These are phyloP conservation scores for Cladosporium sp. DNA, from an alignment of 2,329 filamentous ascomycete genomes.

Conservation along the genomic window DNA sequence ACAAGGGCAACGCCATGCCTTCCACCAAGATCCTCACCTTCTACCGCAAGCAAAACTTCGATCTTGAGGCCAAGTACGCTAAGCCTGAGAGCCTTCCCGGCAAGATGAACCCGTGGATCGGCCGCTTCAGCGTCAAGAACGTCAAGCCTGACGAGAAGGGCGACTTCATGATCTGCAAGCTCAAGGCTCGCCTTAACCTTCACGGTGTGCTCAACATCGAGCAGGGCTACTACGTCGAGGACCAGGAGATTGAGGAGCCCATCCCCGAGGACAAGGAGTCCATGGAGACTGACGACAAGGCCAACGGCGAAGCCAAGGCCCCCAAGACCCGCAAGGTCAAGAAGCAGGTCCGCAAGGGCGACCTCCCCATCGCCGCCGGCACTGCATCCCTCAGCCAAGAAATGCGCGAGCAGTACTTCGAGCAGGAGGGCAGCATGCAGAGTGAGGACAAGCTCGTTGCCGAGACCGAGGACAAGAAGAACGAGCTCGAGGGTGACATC, in stretches of 20 bases:
- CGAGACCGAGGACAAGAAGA: slow-evolving; percentile 99
- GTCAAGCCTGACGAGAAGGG: slow-evolving; percentile 91
- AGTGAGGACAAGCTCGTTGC: slow-evolving; percentile 98
- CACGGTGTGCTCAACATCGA: slow-evolving; percentile 96
- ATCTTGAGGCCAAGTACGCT: slow-evolving; percentile 90
- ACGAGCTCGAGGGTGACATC: slow-evolving; percentile 96
- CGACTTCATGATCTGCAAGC: slow-evolving; percentile 99
- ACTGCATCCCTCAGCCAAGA: slow-evolving; percentile 73
- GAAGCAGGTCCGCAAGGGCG: slow-evolving; percentile 98
- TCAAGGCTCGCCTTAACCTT: slow-evolving; percentile 94
- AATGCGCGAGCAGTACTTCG: slow-evolving; percentile 62
- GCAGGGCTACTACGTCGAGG: slow-evolving; percentile 95
- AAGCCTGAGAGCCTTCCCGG: slow-evolving; percentile 83
- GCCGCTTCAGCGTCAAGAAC: slow-evolving; percentile 94
- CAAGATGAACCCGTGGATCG: slow-evolving; percentile 91
- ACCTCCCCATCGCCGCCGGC: slow-evolving; percentile 79
- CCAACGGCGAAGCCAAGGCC: slow-evolving; percentile 50
- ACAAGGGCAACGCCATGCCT: slow-evolving; percentile 92
- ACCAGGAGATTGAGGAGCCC: slow-evolving; percentile 94
- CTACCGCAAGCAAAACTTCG: slow-evolving; percentile 96
- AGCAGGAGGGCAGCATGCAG: slow-evolving; percentile 86
- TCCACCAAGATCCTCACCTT: slow-evolving; percentile 99
- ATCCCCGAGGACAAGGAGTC: slow-evolving; percentile 62
- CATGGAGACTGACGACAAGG: slow-evolving; percentile 55
- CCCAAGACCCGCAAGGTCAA: slow-evolving; percentile 92